phyloP scores from a whole-genome alignment of 108 stramenopile species.

The Seminavis robusta region DNA sequence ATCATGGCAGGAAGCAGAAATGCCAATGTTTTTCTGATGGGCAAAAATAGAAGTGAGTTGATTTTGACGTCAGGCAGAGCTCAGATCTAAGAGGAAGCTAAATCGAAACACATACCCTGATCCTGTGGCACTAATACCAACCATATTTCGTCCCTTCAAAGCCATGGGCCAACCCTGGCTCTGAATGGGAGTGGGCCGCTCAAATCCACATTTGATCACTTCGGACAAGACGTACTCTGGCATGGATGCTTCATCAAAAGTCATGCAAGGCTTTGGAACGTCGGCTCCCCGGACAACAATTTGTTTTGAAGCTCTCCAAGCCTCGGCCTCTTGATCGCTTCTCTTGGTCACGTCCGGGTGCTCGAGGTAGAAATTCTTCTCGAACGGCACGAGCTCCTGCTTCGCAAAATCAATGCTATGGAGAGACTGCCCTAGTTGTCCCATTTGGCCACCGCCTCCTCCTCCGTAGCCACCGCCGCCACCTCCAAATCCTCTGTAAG shows the following conservation, averaged over 20 bases:
- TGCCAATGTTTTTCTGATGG: slow-evolving; percentile 89
- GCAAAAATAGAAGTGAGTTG: no score
- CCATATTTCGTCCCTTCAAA: slow-evolving; percentile 94
- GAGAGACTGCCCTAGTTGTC: slow-evolving; percentile 68
- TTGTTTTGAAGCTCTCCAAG: slow-evolving; percentile 85
- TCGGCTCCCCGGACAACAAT: slow-evolving; percentile 84
- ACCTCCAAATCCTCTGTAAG: slow-evolving; percentile 18
- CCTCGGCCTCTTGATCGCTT: slow-evolving; percentile 76
- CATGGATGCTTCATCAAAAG: slow-evolving; percentile 96
- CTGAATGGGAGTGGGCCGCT: slow-evolving; percentile 97
- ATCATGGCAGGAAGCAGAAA: slow-evolving; percentile 99
- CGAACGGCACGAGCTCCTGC: slow-evolving; percentile 85
- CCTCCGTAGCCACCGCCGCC: slow-evolving; percentile 32
- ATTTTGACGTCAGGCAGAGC: no score
- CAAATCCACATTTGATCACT: slow-evolving; percentile 94
- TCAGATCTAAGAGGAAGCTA: no score
- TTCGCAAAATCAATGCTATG: slow-evolving; percentile 79
- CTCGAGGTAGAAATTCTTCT: slow-evolving; percentile 99
- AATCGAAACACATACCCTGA: no score
- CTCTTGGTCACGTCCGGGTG: slow-evolving; percentile 95
- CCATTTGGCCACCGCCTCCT: slow-evolving; percentile 33
- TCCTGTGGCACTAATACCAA: slow-evolving; percentile 95
- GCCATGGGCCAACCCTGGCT: slow-evolving; percentile 99
- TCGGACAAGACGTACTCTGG: slow-evolving; percentile 94
- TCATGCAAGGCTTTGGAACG: slow-evolving; percentile 95